These are phyloP conservation scores for Sporothrix variecibatus DNA, from an alignment of 2,329 filamentous ascomycete species.

Conservation along the genomic window DNA sequence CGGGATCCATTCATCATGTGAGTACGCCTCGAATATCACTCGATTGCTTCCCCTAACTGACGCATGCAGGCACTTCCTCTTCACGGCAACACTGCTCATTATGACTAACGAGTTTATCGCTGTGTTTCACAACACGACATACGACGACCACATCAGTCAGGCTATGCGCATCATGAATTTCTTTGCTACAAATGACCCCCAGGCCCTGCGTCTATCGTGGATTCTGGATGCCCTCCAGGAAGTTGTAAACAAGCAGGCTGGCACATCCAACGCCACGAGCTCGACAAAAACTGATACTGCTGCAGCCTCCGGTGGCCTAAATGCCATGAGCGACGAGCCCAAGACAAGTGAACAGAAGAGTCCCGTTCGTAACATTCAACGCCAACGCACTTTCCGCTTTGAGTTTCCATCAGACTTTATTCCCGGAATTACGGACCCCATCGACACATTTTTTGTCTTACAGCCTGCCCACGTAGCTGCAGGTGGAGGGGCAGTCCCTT, in stretches of 20 bases:
- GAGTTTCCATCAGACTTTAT: conserved; percentile 28
- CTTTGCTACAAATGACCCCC: conserved; percentile 50
- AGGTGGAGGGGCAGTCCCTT: background rate
- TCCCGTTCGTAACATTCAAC: background rate
- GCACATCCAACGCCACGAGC: background rate
- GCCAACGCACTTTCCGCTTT: conserved; percentile 28
- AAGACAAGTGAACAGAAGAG: conserved; percentile 26
- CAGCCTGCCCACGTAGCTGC: background rate
- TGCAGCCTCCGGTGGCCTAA: background rate
- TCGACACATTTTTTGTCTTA: conserved; percentile 32
- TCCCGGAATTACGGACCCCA: conserved; percentile 30
- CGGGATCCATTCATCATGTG: conserved; percentile 61
- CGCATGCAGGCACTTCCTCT: conserved; percentile 54
- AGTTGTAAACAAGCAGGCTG: conserved; percentile 39
- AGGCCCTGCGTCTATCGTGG: conserved; percentile 52
- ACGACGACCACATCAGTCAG: conserved; percentile 43
- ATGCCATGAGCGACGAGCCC: background rate
- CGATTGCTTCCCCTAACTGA: too few relatives aligned
- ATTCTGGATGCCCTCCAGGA: conserved; percentile 53
- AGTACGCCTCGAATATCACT: conserved; percentile 34
- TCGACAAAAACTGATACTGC: background rate
- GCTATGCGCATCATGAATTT: conserved; percentile 53
- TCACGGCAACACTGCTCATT: conserved; percentile 56
- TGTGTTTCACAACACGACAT: conserved; percentile 49
- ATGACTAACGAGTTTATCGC: conserved; percentile 59